Percentiles rank a stretch among this genome's conserved stretches.
These are phyloP conservation scores for Plectosphaerella plurivora DNA, from an alignment of 2,329 filamentous ascomycete species.

Conservation along the genomic window DNA sequence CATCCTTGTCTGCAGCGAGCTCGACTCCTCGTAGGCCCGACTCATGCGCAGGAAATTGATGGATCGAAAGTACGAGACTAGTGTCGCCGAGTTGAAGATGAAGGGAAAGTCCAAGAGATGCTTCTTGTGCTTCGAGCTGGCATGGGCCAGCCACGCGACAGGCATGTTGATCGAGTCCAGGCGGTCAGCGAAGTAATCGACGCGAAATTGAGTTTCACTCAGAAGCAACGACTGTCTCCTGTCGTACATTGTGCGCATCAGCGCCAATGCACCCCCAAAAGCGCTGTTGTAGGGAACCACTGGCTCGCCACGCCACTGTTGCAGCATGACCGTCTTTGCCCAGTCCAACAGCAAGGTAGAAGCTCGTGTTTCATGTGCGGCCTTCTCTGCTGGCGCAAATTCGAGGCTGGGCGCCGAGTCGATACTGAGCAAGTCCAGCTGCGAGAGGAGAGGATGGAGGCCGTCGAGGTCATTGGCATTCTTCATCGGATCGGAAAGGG, in stretches of 20 bases:
- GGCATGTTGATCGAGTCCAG: slow-evolving; percentile 74
- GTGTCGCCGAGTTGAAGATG: slow-evolving; percentile 66
- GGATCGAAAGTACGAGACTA: slow-evolving; percentile 81
- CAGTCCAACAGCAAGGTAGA: slow-evolving; percentile 62
- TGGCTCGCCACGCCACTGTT: slow-evolving; percentile 75
- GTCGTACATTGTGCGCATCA: slow-evolving; percentile 67
- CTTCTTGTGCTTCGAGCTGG: slow-evolving; percentile 55
- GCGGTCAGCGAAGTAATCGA: slow-evolving; percentile 70
- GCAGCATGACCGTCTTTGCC: slow-evolving; percentile 69
- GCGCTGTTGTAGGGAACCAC: slow-evolving; percentile 65
- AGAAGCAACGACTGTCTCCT: slow-evolving; percentile 61
- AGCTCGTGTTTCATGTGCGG: slow-evolving; percentile 51
- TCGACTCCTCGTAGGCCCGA: slow-evolving; percentile 67
- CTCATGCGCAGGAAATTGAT: slow-evolving; percentile 89
- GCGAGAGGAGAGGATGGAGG: slow-evolving; percentile 43
- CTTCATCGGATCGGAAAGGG: slow-evolving; percentile 28
- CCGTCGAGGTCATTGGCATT: slow-evolving; percentile 32
- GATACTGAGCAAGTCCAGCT: slow-evolving; percentile 47
- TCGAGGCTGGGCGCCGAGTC: slow-evolving; percentile 39
- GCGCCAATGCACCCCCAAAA: slow-evolving; percentile 71
- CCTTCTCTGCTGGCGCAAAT: slow-evolving; percentile 46
- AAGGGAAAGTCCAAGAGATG: slow-evolving; percentile 80
- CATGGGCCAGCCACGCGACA: slow-evolving; percentile 62
- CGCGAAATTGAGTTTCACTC: slow-evolving; percentile 65
- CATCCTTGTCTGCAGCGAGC: slow-evolving; percentile 51